Conservation (phyloP, 345 rosid species). For the Brassica rapa region DNA sequence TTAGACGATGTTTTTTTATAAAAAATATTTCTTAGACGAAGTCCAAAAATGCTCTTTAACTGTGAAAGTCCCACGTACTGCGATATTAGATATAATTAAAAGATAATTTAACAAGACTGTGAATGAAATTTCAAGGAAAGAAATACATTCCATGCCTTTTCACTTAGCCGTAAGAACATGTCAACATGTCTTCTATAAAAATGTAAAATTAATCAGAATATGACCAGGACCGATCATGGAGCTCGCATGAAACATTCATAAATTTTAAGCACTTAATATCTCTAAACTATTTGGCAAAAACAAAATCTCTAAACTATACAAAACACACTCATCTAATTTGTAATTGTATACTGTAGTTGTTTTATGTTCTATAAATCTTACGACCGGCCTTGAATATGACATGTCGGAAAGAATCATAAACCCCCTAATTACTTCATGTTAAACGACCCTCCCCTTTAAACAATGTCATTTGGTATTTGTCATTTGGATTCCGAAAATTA, state of each 20-base stretch:
- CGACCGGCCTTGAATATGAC: not conserved
- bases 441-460: constrained; percentile 31
- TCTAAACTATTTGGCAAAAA: no score
- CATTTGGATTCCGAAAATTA: no score
- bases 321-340: no score
- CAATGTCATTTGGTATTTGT: constrained; percentile 6
- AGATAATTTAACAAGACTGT: constrained; percentile 11
- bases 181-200: constrained; percentile 9
- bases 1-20: no score
- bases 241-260: no score
- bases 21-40: not conserved
- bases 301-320: no score
- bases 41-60: constrained; percentile 4
- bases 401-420: constrained; percentile 18
- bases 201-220: not conserved
- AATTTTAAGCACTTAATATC: no score
- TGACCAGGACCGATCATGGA: no score
- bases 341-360: no score
- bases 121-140: constrained; percentile 27
- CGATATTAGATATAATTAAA: not conserved
- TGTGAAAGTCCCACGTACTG: constrained; percentile 11
- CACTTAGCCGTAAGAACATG: constrained; percentile 24
- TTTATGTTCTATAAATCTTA: no score
- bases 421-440: constrained; percentile 14
- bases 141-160: constrained; percentile 21